Percentiles rank a stretch among this genome's conserved stretches.
These are phyloP conservation scores for Chloroidium sp. DNA, from an alignment of 163 green algal species.

Conservation along the genomic window DNA sequence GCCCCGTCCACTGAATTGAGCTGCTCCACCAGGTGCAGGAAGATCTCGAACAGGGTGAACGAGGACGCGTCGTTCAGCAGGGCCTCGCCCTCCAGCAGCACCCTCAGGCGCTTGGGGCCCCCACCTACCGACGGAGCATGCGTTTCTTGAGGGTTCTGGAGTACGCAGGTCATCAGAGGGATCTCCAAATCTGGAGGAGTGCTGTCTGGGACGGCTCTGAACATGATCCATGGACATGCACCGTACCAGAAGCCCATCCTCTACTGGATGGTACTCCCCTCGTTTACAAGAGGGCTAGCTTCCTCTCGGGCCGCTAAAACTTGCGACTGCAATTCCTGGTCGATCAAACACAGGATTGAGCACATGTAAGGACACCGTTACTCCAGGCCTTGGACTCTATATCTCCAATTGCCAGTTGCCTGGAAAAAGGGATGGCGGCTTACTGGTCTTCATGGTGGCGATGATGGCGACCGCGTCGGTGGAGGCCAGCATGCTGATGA, in stretches of 20 bases:
- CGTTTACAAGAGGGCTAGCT: too few relatives aligned
- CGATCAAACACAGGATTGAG: neutral
- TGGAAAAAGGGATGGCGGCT: neutral
- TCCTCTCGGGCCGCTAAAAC: too few relatives aligned
- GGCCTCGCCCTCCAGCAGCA: conserved; percentile 72
- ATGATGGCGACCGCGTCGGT: conserved; percentile 84
- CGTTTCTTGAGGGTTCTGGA: neutral
- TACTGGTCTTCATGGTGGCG: conserved; percentile 51
- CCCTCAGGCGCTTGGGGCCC: conserved; percentile 48
- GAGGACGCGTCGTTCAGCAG: conserved; percentile 81
- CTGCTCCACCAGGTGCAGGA: conserved; percentile 23
- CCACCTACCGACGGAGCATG: conserved; percentile 20
- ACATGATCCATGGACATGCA: too few relatives aligned
- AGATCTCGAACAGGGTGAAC: conserved; percentile 59
- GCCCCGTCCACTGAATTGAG: conserved; percentile 13
- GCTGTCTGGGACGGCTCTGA: neutral
- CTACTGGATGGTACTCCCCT: too few relatives aligned
- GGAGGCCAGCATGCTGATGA: conserved; percentile 73
- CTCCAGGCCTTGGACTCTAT: neutral
- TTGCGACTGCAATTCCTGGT: neutral
- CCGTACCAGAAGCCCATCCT: too few relatives aligned
- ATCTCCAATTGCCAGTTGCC: neutral
- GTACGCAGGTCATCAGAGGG: neutral
- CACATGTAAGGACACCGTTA: neutral
- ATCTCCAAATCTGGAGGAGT: neutral